phyloP scores from a whole-genome alignment of 345 rosid genomes.

The Populus davidiana region DNA sequence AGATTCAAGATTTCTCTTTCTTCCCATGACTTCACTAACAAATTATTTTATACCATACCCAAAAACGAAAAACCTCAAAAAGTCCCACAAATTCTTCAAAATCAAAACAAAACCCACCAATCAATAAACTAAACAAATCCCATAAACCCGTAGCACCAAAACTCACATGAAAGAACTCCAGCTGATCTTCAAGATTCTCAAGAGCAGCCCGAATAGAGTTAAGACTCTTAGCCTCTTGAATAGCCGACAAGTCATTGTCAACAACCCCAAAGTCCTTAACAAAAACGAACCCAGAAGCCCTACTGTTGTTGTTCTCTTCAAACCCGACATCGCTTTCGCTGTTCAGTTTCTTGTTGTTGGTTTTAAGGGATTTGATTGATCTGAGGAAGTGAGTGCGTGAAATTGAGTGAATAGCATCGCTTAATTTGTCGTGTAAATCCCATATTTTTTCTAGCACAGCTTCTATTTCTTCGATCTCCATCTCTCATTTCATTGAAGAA shows the following conservation, averaged over 20 bases:
- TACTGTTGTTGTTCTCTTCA: background rate
- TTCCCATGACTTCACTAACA: background rate
- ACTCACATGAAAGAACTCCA: slow-evolving; percentile 86
- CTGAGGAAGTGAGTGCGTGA: slow-evolving; percentile 76
- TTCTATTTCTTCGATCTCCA: slow-evolving; percentile 91
- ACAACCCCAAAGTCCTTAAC: slow-evolving; percentile 67
- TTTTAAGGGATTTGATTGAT: slow-evolving; percentile 43
- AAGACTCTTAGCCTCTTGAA: slow-evolving; percentile 87
- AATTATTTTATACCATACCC: background rate
- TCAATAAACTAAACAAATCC: background rate
- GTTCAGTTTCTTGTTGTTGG: slow-evolving; percentile 38
- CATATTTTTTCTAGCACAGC: slow-evolving; percentile 86
- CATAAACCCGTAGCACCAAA: background rate
- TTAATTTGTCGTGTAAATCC: slow-evolving; percentile 94
- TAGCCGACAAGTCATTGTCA: slow-evolving; percentile 41
- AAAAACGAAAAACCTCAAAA: background rate
- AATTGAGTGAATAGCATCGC: slow-evolving; percentile 89
- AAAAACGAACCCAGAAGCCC: slow-evolving; percentile 61
- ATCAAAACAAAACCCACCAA: background rate
- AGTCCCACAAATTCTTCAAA: background rate
- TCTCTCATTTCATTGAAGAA: slow-evolving; percentile 42
- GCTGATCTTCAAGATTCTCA: slow-evolving; percentile 96
- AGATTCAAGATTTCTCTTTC: background rate
- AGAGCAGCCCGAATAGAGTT: slow-evolving; percentile 83
- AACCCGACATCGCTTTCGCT: slow-evolving; percentile 31